Base-by-base conservation (phyloP, 805 yeast species). In the Kazachstania bromeliacearum region DNA sequence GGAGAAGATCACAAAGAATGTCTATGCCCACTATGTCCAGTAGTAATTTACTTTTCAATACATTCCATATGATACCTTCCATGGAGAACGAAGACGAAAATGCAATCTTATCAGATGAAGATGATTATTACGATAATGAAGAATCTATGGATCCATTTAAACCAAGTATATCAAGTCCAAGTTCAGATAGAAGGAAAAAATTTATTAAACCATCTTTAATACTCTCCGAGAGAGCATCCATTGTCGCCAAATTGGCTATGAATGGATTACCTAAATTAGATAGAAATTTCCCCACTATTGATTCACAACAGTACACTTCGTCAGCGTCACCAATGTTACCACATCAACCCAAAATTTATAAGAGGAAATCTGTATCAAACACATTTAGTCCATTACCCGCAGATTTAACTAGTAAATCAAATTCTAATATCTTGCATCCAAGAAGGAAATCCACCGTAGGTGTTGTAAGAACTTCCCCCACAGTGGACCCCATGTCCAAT, bases 201-300 rank as follows among this genome's bases (percentile, higher is more conserved):
- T 53, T 51, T 36, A 51, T 53, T 28, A 50, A 48, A 27, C 57
- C 57, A n/a, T 51, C 57, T 14, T 45, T 51, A 52, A 49, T 53
- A 42, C 37, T 53, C 14, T 43, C 49, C 5, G 55, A 53, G 6
- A 48, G 42, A 31, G 53, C 53, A 3, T 51, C 56, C 3, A 37
- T 46, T 7, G 50, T 52, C 7, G 55, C 57, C 2, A 51, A 46
- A 33, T 40, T 50, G 13, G 55, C 55, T 1, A 50, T 50, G n/a
- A 46, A 48, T 14, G 53, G 56, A 16, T 27, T 47, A 7, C 48
- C 42, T 5, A 41, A 41, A 33, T 38, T 38, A 12, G 38, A 38
- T 24, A n/a, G n/a, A n/a, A 33, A 32, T n/a, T 39, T 42, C 34
- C 43, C 45, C 24, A 39, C 45, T 4, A 42, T 39, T 9, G 41